Conservation (phyloP, 2,329 filamentous ascomycete genomes). For the Shiraia sp. region DNA sequence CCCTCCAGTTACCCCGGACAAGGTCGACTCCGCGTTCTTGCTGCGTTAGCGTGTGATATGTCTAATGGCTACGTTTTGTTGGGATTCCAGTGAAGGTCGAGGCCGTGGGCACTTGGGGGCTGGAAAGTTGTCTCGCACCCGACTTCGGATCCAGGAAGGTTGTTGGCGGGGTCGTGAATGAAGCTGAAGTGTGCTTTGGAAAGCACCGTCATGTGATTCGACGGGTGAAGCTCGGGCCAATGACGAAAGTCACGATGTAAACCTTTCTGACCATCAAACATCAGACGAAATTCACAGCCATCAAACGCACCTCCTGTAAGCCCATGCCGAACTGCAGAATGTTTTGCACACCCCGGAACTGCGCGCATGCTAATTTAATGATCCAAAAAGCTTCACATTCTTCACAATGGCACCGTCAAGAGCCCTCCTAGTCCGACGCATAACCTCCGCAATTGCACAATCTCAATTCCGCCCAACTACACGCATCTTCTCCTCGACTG, state of each 20-base stretch:
- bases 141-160: too few relatives aligned
- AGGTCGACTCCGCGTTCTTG: constrained; percentile 4
- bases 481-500: constrained; percentile 22
- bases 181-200: too few relatives aligned
- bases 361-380: too few relatives aligned
- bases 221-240: constrained; percentile 30
- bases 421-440: constrained; percentile 32
- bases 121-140: not conserved
- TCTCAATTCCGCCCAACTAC: constrained; percentile 21
- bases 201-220: constrained; percentile 35
- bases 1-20: constrained; percentile 19
- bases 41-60: constrained; percentile 6
- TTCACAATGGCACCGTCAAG: constrained; percentile 41
- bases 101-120: not conserved
- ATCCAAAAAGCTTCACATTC: constrained; percentile 7
- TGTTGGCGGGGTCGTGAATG: too few relatives aligned
- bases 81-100: constrained; percentile 12
- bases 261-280: constrained; percentile 14
- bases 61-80: constrained; percentile 21
- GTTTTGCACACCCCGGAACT: too few relatives aligned
- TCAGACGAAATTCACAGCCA: constrained; percentile 15
- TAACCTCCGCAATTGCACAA: constrained; percentile 20
- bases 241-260: constrained; percentile 30
- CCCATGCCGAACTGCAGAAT: too few relatives aligned
- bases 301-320: too few relatives aligned